Conservation (phyloP, 169 alveolate species). For the Eimeria falciformis region DNA sequence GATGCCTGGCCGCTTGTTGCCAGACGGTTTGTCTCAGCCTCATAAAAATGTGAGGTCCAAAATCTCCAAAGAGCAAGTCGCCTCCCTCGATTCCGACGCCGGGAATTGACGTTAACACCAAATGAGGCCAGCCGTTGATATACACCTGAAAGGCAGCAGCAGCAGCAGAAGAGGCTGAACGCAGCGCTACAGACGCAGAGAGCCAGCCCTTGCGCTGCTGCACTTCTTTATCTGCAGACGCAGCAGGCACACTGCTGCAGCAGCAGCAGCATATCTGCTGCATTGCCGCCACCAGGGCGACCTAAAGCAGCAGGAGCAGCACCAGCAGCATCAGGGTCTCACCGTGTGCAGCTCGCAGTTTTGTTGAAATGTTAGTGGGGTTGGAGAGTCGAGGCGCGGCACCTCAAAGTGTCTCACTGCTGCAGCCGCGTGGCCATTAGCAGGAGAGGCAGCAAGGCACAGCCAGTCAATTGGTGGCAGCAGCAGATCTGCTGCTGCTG, state of each 20-base stretch:
- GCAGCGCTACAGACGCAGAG: too few relatives aligned
- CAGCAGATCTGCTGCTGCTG: conserved; percentile 32
- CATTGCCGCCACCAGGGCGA: background rate
- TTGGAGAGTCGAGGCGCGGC: conserved; percentile 69
- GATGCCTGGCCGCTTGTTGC: conserved; percentile 67
- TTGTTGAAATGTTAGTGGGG: conserved; percentile 68
- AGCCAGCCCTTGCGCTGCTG: too few relatives aligned
- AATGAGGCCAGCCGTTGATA: conserved; percentile 77
- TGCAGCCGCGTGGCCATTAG: background rate
- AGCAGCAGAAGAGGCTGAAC: background rate
- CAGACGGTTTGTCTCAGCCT: conserved; percentile 36
- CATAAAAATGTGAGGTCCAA: conserved; percentile 55
- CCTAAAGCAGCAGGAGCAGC: background rate
- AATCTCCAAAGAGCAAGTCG: conserved; percentile 66
- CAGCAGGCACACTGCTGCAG: background rate
- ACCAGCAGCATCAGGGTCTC: conserved; percentile 2
- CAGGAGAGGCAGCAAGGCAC: background rate
- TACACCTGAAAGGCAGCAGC: conserved; percentile 58
- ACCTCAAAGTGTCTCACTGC: conserved; percentile 73
- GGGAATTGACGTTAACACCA: conserved; percentile 70
- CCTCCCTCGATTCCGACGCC: conserved; percentile 70
- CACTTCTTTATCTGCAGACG: too few relatives aligned
- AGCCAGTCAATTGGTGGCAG: conserved; percentile 35
- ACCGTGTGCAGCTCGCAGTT: conserved; percentile 77
- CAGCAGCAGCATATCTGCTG: too few relatives aligned